Evolutionary conservation across 257 asterid species (phyloP).

Genomic region (Catharanthus roseus): DNA sequence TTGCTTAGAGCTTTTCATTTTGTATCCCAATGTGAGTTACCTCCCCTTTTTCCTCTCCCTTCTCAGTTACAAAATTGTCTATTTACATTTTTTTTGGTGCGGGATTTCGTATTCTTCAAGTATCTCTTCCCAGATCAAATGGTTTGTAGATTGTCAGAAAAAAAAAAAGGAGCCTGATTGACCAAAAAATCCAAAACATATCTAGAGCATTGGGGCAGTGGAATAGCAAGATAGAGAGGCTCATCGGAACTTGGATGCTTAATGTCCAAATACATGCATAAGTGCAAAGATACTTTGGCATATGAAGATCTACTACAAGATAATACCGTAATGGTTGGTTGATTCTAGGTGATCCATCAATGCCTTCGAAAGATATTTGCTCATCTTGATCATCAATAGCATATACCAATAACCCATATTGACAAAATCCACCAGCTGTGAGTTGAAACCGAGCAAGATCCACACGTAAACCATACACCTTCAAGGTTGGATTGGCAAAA

Average conservation of each 20-base stretch:
- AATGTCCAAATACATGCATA: background rate
- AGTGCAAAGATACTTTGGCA: background rate
- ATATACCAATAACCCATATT: conserved; percentile 73
- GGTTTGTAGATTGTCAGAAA: background rate
- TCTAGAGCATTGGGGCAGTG: background rate
- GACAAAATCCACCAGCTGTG: conserved; percentile 60
- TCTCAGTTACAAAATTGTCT: background rate
- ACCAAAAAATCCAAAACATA: background rate
- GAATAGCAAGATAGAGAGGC: background rate
- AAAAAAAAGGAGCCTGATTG: background rate
- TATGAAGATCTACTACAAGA: conserved; percentile 7
- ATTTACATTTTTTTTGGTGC: no score
- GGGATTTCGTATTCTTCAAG: background rate
- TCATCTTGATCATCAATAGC: conserved; percentile 55
- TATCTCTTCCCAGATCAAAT: background rate
- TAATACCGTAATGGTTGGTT: conserved; percentile 55
- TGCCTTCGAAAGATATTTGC: conserved; percentile 32
- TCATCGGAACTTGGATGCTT: background rate
- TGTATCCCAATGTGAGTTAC: background rate
- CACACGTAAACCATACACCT: conserved; percentile 53
- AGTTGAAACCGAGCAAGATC: conserved; percentile 90
- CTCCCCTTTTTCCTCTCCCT: background rate
- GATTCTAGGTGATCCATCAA: conserved; percentile 43
- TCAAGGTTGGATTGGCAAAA: conserved; percentile 82
- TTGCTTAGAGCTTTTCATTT: background rate